These are phyloP conservation scores for Phytopythium vexans DNA, from an alignment of 352 stramenopile genomes.

Conservation along the genomic window DNA sequence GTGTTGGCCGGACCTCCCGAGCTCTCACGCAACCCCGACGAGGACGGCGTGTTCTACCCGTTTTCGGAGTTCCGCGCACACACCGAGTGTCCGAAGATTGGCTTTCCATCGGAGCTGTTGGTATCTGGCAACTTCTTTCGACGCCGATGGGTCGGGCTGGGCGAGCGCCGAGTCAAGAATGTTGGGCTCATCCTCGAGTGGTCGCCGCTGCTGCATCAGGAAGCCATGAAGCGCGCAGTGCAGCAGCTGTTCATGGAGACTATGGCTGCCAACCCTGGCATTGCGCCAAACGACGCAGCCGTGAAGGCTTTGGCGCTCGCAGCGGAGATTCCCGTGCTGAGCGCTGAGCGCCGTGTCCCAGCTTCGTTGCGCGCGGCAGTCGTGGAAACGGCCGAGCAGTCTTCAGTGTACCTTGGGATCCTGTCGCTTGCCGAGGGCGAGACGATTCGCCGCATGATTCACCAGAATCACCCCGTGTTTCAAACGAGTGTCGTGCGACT, in stretches of 20 bases:
- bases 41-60: conserved; percentile 74
- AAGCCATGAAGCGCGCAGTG: conserved; percentile 65
- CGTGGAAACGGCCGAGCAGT: conserved; percentile 18
- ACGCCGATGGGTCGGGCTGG: conserved; percentile 83
- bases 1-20: conserved; percentile 28
- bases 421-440: conserved; percentile 97
- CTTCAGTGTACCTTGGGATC: conserved; percentile 90
- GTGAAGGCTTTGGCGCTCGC: conserved; percentile 47
- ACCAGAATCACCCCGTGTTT: conserved; percentile 84
- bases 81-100: conserved; percentile 64
- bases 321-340: conserved; percentile 19
- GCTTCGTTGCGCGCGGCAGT: conserved; percentile 42
- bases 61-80: conserved; percentile 77
- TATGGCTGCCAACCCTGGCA: conserved; percentile 23
- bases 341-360: conserved; percentile 8
- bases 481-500: conserved; percentile 64
- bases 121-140: conserved; percentile 90
- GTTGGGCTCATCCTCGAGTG: conserved; percentile 87
- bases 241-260: conserved; percentile 61
- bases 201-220: conserved; percentile 70
- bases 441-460: conserved; percentile 95
- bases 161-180: conserved; percentile 87
- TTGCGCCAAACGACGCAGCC: conserved; percentile 69
- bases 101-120: conserved; percentile 61
- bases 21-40: conserved; percentile 18